Evolutionary conservation across 1,284 basidiomycete genomes (phyloP).

Genomic region (Xerocomus alliaceus): DNA sequence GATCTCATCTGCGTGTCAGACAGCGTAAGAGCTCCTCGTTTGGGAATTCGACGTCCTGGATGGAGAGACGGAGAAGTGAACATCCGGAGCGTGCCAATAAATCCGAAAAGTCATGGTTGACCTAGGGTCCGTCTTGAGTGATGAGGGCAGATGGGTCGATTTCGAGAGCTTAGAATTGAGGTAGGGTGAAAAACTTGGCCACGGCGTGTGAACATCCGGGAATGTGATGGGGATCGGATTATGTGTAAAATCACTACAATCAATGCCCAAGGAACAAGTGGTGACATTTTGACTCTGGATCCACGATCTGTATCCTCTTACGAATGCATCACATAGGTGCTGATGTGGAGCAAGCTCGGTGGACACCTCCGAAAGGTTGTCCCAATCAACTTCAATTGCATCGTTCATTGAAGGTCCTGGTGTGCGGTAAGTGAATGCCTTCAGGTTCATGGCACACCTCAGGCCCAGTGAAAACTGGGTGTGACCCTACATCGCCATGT

Average conservation of each 20-base stretch:
- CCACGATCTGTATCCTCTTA: constrained; percentile 4
- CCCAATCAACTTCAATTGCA: too few species aligned
- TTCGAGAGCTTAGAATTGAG: constrained; percentile 24
- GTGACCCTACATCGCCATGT: too few species aligned
- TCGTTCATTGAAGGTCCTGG: not conserved
- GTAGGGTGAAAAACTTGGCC: constrained; percentile 21
- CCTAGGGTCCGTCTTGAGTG: not conserved
- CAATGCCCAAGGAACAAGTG: constrained; percentile 22
- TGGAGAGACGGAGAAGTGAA: constrained; percentile 21
- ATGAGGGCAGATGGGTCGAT: constrained; percentile 11
- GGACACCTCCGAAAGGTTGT: constrained; percentile 16
- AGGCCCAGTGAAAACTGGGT: too few species aligned
- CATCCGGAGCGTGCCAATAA: constrained; percentile 27
- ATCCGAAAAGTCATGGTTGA: constrained; percentile 20
- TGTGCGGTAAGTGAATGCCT: constrained; percentile 24
- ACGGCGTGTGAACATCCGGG: constrained; percentile 19
- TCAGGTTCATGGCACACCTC: constrained; percentile 19
- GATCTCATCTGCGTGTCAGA: constrained; percentile 17
- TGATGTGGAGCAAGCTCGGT: constrained; percentile 16
- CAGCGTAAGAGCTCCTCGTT: constrained; percentile 31
- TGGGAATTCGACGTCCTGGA: constrained; percentile 27
- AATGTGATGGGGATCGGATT: constrained; percentile 17
- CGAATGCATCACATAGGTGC: constrained; percentile 3
- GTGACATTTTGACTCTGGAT: constrained; percentile 23
- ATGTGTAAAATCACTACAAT: not conserved